Percentiles rank a stretch among this genome's conserved stretches.
Evolutionary conservation across 2,329 filamentous ascomycete genomes (phyloP).

Genomic region (Scopulariopsis brevicaulis): DNA sequence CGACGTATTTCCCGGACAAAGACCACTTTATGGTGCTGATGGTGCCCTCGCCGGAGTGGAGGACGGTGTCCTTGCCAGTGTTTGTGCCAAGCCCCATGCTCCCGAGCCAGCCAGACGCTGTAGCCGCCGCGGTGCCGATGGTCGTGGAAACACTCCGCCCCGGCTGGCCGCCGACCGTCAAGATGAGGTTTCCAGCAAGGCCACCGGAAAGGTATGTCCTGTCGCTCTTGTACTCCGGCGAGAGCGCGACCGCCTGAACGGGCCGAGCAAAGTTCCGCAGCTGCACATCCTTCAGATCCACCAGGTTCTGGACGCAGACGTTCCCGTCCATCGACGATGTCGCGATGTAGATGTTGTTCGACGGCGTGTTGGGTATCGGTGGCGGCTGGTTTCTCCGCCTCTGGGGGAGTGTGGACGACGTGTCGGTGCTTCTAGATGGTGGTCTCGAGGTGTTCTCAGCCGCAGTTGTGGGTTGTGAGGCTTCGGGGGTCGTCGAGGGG

Average conservation of each 20-base stretch:
- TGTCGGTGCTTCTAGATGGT: conserved; percentile 12
- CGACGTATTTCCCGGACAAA: conserved; percentile 79
- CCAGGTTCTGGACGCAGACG: conserved; percentile 78
- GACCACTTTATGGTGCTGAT: conserved; percentile 95
- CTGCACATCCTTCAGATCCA: conserved; percentile 82
- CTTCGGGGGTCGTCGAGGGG: conserved; percentile 9
- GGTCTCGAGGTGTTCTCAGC: conserved; percentile 12
- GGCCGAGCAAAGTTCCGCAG: conserved; percentile 89
- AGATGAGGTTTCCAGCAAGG: conserved; percentile 72
- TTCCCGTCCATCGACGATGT: conserved; percentile 94
- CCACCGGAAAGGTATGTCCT: conserved; percentile 85
- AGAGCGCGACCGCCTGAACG: conserved; percentile 85
- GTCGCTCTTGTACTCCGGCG: conserved; percentile 86
- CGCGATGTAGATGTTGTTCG: conserved; percentile 86
- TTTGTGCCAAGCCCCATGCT: conserved; percentile 71
- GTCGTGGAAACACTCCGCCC: conserved; percentile 84
- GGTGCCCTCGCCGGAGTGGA: conserved; percentile 85
- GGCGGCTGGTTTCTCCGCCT: conserved; percentile 28
- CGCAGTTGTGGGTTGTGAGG: not conserved
- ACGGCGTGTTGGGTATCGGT: conserved; percentile 60
- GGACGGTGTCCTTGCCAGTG: conserved; percentile 70
- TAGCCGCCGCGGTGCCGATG: conserved; percentile 67
- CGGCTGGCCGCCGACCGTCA: conserved; percentile 70
- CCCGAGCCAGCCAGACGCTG: conserved; percentile 84
- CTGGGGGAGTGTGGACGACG: conserved; percentile 14